Conservation (phyloP, 2,329 filamentous ascomycete species). For the Neophaeococcomyces aloes region DNA sequence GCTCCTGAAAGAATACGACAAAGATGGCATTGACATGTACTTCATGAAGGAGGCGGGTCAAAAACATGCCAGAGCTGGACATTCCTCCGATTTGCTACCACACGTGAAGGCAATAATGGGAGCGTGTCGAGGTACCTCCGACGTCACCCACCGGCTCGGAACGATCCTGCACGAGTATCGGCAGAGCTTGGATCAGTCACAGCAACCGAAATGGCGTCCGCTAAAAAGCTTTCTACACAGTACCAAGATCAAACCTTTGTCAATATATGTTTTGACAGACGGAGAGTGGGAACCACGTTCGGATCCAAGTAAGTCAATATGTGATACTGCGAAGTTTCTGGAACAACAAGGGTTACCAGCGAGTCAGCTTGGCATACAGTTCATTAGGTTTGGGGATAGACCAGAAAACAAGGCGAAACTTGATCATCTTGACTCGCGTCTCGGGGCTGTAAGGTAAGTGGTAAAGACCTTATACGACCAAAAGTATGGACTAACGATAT, state of each 20-base stretch:
- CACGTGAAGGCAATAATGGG: slow-evolving; percentile 1
- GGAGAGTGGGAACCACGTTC: slow-evolving; percentile 6
- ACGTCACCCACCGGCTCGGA: slow-evolving; percentile 9
- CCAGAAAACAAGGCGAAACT: neutral
- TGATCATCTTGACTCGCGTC: neutral
- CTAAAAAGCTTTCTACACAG: neutral
- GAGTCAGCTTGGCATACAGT: neutral
- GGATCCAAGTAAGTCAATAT: neutral
- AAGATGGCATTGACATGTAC: neutral
- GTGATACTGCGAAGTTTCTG: slow-evolving; percentile 3
- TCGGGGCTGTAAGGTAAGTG: neutral
- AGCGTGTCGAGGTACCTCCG: slow-evolving; percentile 1
- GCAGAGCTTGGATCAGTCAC: no score
- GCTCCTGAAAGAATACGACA: slow-evolving; percentile 10
- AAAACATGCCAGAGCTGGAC: no score
- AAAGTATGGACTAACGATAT: neutral
- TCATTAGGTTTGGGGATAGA: neutral
- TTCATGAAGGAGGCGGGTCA: no score
- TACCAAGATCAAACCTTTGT: neutral
- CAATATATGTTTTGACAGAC: slow-evolving; percentile 10
- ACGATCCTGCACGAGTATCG: slow-evolving; percentile 10
- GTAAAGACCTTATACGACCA: neutral
- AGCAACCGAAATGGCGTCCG: no score
- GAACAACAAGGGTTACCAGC: neutral
- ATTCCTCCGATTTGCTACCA: neutral